Conservation (phyloP, 345 rosid species). For the Gossypium thurberi region DNA sequence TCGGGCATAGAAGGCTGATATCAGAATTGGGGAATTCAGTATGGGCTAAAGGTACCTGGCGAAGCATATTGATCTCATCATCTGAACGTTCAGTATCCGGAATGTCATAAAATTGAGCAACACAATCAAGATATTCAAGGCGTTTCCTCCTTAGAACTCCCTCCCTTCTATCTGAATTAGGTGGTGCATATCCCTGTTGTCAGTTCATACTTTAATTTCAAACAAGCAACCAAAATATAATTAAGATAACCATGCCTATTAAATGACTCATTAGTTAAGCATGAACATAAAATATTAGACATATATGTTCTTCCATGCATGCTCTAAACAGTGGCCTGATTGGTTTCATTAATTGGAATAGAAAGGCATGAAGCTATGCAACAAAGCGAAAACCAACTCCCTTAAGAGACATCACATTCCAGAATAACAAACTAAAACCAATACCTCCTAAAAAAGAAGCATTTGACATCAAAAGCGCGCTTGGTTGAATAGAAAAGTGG, state of each 20-base stretch:
- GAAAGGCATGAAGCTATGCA: background rate
- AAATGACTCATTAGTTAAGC: background rate
- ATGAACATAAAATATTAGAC: background rate
- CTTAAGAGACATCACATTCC: background rate
- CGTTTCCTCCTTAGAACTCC: slow-evolving; percentile 84
- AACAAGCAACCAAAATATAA: slow-evolving; percentile 12
- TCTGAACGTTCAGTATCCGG: slow-evolving; percentile 95
- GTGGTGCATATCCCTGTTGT: slow-evolving; percentile 99
- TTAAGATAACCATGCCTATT: background rate
- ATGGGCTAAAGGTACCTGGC: slow-evolving; percentile 51
- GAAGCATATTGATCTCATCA: slow-evolving; percentile 96
- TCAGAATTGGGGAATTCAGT: slow-evolving; percentile 2
- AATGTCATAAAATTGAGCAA: slow-evolving; percentile 87
- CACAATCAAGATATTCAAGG: slow-evolving; percentile 88
- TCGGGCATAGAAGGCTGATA: background rate
- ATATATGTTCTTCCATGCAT: background rate
- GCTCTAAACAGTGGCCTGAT: background rate
- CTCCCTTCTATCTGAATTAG: slow-evolving; percentile 99
- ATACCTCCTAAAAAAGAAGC: background rate
- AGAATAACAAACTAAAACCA: background rate
- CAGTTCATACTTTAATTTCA: slow-evolving; percentile 68
- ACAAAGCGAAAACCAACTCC: background rate
- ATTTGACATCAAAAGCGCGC: background rate
- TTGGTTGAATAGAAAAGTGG: too few relatives aligned
- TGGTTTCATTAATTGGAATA: background rate